Conservation (phyloP, 1,139 yeast genomes). For the Suhomyces anneliseae region DNA sequence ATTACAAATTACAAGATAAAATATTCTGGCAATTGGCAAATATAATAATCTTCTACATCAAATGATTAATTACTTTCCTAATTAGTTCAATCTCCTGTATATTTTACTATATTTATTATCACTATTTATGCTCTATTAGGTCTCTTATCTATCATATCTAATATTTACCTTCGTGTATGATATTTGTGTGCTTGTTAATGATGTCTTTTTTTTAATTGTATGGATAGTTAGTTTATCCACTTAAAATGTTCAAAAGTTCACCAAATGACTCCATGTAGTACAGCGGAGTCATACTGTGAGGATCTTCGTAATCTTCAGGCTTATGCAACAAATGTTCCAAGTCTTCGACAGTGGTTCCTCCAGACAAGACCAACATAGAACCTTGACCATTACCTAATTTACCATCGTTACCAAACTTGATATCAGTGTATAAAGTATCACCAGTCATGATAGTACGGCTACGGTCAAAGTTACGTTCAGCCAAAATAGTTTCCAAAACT, state of each 20-base stretch:
- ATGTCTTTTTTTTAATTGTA: no score
- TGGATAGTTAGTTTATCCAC: not conserved
- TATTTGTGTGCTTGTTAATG: no score
- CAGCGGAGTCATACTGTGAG: conserved; percentile 28
- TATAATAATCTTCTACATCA: no score
- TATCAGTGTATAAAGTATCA: conserved; percentile 46
- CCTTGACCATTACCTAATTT: conserved; percentile 31
- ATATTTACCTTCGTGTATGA: no score
- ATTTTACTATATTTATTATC: no score
- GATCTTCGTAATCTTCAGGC: conserved; percentile 15
- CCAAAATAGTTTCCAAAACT: conserved; percentile 33
- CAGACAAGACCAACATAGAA: conserved; percentile 37
- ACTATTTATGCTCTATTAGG: no score
- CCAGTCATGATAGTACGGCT: conserved; percentile 40
- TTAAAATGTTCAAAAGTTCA: conserved; percentile 19
- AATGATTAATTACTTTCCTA: no score
- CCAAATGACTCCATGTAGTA: conserved; percentile 35
- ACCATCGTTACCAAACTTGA: conserved; percentile 46
- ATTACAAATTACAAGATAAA: no score
- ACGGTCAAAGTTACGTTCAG: conserved; percentile 27
- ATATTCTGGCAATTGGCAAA: no score
- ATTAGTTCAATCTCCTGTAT: no score
- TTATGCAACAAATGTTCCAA: conserved; percentile 18
- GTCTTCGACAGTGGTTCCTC: conserved; percentile 35
- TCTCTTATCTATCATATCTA: no score